Evolutionary conservation across 2,329 filamentous ascomycete species (phyloP).

Genomic region (Fusarium torreyae): DNA sequence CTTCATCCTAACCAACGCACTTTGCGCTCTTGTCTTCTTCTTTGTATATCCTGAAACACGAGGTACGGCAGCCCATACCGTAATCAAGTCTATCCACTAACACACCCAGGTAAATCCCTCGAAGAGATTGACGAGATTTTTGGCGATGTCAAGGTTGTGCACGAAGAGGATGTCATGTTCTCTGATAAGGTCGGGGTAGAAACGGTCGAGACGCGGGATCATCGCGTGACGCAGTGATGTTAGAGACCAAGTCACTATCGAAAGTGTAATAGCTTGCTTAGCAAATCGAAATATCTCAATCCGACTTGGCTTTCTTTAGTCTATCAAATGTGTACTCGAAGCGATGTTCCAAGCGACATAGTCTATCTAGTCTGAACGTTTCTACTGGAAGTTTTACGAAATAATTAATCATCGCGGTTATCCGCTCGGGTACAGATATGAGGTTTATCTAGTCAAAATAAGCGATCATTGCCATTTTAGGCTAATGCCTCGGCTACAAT

Average conservation of each 20-base stretch:
- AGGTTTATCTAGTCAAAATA: too few species aligned
- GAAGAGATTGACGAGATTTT: conserved; percentile 60
- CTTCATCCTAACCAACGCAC: conserved; percentile 57
- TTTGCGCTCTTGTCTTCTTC: conserved; percentile 56
- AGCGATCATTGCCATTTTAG: neutral
- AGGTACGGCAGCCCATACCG: conserved; percentile 42
- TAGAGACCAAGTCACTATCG: neutral
- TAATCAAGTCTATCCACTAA: conserved; percentile 5
- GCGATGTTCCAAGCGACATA: neutral
- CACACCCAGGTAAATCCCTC: conserved; percentile 55
- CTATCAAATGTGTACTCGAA: neutral
- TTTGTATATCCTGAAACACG: conserved; percentile 57
- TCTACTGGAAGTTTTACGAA: too few species aligned
- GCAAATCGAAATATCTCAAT: neutral
- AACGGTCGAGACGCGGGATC: conserved; percentile 2
- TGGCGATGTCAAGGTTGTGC: conserved; percentile 54
- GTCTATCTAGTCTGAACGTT: too few species aligned
- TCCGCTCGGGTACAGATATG: too few species aligned
- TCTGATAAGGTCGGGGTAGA: conserved; percentile 37
- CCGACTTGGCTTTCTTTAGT: neutral
- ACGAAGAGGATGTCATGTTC: conserved; percentile 42
- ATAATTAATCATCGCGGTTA: too few species aligned
- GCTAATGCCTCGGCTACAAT: neutral
- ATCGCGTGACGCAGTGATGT: too few species aligned
- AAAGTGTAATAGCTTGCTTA: neutral